A percentile compares a stretch with the other conserved stretches of the same genome.
phyloP scores from a whole-genome alignment of 1,139 yeast genomes.

The Yamadazyma sp. region DNA sequence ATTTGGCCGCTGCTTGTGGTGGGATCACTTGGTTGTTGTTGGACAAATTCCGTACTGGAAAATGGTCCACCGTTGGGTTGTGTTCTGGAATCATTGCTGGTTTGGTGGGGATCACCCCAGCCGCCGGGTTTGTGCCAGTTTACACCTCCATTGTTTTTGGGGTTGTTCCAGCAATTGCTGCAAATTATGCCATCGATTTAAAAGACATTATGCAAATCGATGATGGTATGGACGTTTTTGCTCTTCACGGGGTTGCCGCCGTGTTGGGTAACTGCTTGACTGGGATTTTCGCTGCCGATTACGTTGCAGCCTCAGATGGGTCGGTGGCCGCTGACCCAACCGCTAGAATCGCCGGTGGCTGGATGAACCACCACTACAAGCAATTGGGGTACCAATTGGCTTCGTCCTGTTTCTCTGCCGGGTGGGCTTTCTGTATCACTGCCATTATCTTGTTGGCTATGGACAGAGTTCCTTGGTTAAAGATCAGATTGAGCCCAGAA shows the following conservation, averaged over 20 bases:
- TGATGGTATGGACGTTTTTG: slow-evolving; percentile 94
- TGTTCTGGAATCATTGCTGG: slow-evolving; percentile 95
- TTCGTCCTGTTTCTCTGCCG: slow-evolving; percentile 69
- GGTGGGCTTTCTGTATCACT: slow-evolving; percentile 81
- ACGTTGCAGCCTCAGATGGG: slow-evolving; percentile 76
- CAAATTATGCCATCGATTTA: slow-evolving; percentile 83
- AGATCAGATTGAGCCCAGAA: slow-evolving; percentile 82
- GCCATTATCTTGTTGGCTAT: slow-evolving; percentile 64
- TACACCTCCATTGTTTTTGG: slow-evolving; percentile 88
- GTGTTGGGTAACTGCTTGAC: slow-evolving; percentile 80
- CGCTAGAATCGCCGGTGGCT: slow-evolving; percentile 75
- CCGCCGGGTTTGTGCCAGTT: slow-evolving; percentile 93
- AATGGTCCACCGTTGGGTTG: slow-evolving; percentile 93
- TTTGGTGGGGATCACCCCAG: slow-evolving; percentile 94
- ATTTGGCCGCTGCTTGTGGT: slow-evolving; percentile 88
- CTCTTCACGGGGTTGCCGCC: slow-evolving; percentile 94
- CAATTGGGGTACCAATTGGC: slow-evolving; percentile 96
- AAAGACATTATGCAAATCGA: slow-evolving; percentile 75
- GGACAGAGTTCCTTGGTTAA: slow-evolving; percentile 82
- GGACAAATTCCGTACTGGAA: slow-evolving; percentile 85
- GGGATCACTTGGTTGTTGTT: slow-evolving; percentile 92
- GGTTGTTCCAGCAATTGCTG: slow-evolving; percentile 69
- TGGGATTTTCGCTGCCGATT: slow-evolving; percentile 92
- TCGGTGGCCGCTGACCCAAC: slow-evolving; percentile 51
- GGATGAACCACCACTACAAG: slow-evolving; percentile 87